Evolutionary conservation across 208 protist genomes (phyloP).

Genomic region (Wallacemonas sp.): DNA sequence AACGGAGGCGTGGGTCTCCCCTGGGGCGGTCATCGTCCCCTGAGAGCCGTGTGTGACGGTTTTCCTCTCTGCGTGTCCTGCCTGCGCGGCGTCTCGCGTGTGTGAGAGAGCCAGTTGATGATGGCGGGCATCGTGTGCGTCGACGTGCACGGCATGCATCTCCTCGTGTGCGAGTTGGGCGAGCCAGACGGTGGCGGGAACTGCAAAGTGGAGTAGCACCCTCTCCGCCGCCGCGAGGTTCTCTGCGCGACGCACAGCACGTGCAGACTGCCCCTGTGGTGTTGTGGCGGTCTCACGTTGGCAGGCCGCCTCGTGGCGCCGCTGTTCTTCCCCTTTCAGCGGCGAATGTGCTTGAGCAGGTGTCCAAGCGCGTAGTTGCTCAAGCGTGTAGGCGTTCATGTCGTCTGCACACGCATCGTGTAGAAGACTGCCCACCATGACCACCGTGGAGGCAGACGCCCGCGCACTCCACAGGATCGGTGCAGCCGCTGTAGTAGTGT

Average conservation of each 20-base stretch:
- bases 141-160: neutral
- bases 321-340: neutral
- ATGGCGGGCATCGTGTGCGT: neutral
- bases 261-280: neutral
- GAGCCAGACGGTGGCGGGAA: slow-evolving; percentile 11
- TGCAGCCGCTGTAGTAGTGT: neutral
- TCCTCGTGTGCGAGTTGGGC: neutral
- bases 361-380: slow-evolving; percentile 14
- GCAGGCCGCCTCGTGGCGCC: neutral
- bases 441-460: slow-evolving; percentile 24
- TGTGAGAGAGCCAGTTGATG: neutral
- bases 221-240: slow-evolving; percentile 26
- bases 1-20: too few species aligned
- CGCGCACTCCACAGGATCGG: slow-evolving; percentile 7
- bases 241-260: slow-evolving; percentile 25
- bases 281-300: neutral
- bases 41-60: too few species aligned
- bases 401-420: slow-evolving; percentile 26
- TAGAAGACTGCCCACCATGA: slow-evolving; percentile 24
- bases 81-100: too few species aligned
- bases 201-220: slow-evolving; percentile 23
- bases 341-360: neutral
- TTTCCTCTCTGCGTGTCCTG: too few species aligned
- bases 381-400: slow-evolving; percentile 33
- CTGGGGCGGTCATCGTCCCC: too few species aligned